Conservation (phyloP, 1,284 basidiomycete genomes). For the Athelia psychrophila region DNA sequence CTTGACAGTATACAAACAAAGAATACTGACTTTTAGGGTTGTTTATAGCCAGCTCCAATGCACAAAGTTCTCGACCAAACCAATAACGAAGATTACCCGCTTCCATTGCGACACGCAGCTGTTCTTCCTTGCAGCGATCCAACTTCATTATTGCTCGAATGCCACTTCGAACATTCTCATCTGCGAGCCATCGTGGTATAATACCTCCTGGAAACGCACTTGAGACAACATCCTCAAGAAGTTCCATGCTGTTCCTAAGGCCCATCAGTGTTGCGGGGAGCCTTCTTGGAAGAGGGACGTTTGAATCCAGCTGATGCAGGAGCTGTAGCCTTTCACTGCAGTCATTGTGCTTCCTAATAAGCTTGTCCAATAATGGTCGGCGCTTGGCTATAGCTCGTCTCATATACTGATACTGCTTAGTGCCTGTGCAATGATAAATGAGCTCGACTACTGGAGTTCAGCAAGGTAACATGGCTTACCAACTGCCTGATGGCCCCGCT, state of each 20-base stretch:
- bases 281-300: constrained; percentile 27
- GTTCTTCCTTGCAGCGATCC: constrained; percentile 27
- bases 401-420: constrained; percentile 35
- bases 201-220: constrained; percentile 28
- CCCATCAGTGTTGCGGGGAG: constrained; percentile 25
- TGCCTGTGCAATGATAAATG: constrained; percentile 22
- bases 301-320: constrained; percentile 20
- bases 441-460: neutral
- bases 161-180: constrained; percentile 24
- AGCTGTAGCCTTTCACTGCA: constrained; percentile 25
- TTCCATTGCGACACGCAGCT: constrained; percentile 14
- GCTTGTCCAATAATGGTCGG: constrained; percentile 25
- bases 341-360: constrained; percentile 31
- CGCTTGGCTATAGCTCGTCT: constrained; percentile 28
- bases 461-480: constrained; percentile 17
- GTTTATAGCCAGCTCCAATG: constrained; percentile 10
- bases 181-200: constrained; percentile 32
- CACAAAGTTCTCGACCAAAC: constrained; percentile 14
- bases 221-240: constrained; percentile 39
- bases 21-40: neutral
- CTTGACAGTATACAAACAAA: too few species aligned
- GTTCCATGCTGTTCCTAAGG: constrained; percentile 21
- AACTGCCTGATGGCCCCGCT: constrained; percentile 27
- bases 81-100: constrained; percentile 21
- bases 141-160: constrained; percentile 26